Evolutionary conservation across 1,139 yeast genomes (phyloP), one percentile per base, ranked within the genome.

Genomic region (Debaryomycetaceae sp.): DNA sequence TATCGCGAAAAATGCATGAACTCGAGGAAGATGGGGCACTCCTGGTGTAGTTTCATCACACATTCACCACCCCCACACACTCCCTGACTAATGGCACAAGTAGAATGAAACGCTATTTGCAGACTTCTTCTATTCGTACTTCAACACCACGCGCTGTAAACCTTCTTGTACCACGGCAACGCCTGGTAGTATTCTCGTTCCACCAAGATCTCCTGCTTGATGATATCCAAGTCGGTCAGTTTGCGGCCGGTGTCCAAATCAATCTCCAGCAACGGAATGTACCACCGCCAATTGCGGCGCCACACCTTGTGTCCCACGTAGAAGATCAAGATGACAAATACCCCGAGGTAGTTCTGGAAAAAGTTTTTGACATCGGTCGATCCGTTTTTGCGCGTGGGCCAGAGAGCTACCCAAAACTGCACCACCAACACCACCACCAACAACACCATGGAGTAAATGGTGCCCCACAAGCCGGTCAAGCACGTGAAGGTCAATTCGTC

Each of bases 391-490:
- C 54, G 54, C 12, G 58, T 40, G 5, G 69, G 69, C 40, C 56
- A 59, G 28, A 62, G 47, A 2, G 68, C 65, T 2, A 54, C 55
- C 66, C 66, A 61, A 36, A 62, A 58, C 39, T 61, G 66, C 3
- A 55, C 53, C 4, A 51, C 56, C 32, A 62, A 47, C 1, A 62
- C 67, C 23, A 58, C 30, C 2, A 49, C n/a, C 30, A 60, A 47
- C 25, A 62, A 48, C 2, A 31, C 34, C 48, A 61, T 58, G 3
- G 65, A 52, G 37, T 58, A 58, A 30, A 53, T 34, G 1, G 67
- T 59, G 0, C 68, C 67, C 46, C 46, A 53, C 10, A 61, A 38
- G 4, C 69, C 68, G 1, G 53, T 43, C 5, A 45, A 29, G 0
- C 67, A 46, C 0, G 43, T 51, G 40, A 59, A 61, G 1, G 44